Base-by-base conservation (phyloP, 2,329 filamentous ascomycete genomes). In the Phyllosticta capitalensis region DNA sequence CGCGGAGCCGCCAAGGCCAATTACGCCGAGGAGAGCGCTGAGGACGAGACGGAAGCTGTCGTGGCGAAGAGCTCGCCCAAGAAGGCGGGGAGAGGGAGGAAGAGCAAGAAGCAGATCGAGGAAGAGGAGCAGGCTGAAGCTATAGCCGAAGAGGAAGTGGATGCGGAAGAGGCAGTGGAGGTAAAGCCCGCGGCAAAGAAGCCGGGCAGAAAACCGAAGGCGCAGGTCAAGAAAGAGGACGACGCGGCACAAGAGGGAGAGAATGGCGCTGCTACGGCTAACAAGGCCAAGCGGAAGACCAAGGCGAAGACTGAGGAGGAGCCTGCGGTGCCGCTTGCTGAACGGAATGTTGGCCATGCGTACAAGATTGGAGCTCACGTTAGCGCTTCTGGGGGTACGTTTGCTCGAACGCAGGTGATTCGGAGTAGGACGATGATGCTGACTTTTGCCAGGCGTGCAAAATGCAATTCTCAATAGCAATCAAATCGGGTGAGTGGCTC, bases 351-450 rank as follows among this genome's bases (percentile, higher is more conserved):
- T 4, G 83, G 84, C 1, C 78, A 92, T 63, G 86, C 86, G 70
- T 88, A 96, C 81, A 87, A 89, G 67, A 87, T 99, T 59, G 94
- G 94, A 17, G 94, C 94, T 0, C 94, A 99, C 72, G 90, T 97
- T 62, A 94, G 88, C 72, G 86, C 83, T 63, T 91, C 94, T 26
- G 92, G 92, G 77, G 92, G 90, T 88, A 71, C 59, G 79, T 71
- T 55, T 50, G 49, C 5, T 20, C 52, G 63, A 55, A 51, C 17
- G 22, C 33, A 14, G 38, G 24, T 52, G 52, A 51, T 19, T 9
- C n/a, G 5, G 9, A 12, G 5, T 12, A 6, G 17, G 5, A 30
- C 3, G 60, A 54, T 9, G 54, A 49, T 45, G 52, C 21, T 51
- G 61, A 59, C 55, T 64, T 67, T 60, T 61, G 5, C 48, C 66